Base-by-base conservation (phyloP, 768 basidiomycete genomes). In the Agaricus subrufescens region DNA sequence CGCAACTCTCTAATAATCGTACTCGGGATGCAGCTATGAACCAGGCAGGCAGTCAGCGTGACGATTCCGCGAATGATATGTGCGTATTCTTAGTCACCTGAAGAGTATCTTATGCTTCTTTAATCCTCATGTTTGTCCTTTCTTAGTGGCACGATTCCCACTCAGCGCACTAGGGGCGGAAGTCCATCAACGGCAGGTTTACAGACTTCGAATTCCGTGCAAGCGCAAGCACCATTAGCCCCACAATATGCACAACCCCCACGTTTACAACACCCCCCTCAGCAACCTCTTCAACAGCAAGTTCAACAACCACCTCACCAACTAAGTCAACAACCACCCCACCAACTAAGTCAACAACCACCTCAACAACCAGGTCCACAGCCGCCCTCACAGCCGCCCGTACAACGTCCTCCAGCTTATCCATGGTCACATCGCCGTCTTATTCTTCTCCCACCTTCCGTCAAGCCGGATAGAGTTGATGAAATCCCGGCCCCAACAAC, bases 391-490 rank as follows among this genome's bases (percentile, higher is more conserved):
- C 64, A 67, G 15, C 65, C 61, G 15, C 65, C 63, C 44, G 74
- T 69, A 11, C 75, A 69, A 34, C 73, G 50, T 29, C 50, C 58
- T 14, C 84, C 85, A 19, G 80, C 85, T 29, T 94, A 85, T 66
- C 92, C 92, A 14, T 95, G 92, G 92, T 83, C 90, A 10, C 82
- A 87, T 45, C 85, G 87, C 11, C 84, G 87, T 6, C 81, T 94
- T 52, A 67, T 73, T 31, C 80, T 94, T 23, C 80, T 83, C 0
- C 86, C 91, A 2, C 89, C 89, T 0, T 73, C 82, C 11, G 69
- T 82, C 19, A 73, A 89, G 48, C 75, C 77, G 49, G 89, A 86
- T 60, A 30, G 46, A 34, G 46, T n/a, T 19, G 48, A 45, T 30
- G 86, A 83, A 45, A 72, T 82, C 50, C 77, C 75, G 0, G 79